phyloP scores from a whole-genome alignment of 768 basidiomycete species.

The Trametes sanguinea region DNA sequence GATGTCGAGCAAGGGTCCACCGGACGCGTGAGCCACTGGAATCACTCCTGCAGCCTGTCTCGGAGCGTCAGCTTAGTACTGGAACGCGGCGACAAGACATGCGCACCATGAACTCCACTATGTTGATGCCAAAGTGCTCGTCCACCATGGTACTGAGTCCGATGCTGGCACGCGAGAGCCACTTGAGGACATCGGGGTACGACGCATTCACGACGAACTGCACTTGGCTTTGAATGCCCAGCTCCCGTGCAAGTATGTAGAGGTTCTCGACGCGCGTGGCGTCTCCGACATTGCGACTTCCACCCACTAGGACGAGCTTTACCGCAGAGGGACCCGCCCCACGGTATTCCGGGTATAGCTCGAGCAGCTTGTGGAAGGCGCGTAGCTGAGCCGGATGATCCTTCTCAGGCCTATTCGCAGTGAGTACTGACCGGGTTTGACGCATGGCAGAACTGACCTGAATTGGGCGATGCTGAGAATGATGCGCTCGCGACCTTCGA shows the following conservation, averaged over 20 bases:
- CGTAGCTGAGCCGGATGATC: slow-evolving; percentile 81
- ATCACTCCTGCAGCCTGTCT: slow-evolving; percentile 89
- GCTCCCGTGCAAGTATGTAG: slow-evolving; percentile 54
- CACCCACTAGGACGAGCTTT: slow-evolving; percentile 78
- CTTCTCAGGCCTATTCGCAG: slow-evolving; percentile 71
- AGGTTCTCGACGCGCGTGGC: slow-evolving; percentile 65
- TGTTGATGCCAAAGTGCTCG: slow-evolving; percentile 97
- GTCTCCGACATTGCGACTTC: slow-evolving; percentile 80
- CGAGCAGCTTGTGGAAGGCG: slow-evolving; percentile 64
- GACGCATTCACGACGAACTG: slow-evolving; percentile 84
- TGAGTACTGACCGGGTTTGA: background rate
- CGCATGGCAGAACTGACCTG: slow-evolving; percentile 52
- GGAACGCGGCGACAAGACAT: background rate
- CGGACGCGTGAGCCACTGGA: slow-evolving; percentile 90
- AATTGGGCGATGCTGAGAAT: slow-evolving; percentile 93
- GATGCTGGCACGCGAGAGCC: slow-evolving; percentile 75
- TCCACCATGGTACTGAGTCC: slow-evolving; percentile 97
- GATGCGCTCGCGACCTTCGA: slow-evolving; percentile 57
- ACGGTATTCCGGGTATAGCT: slow-evolving; percentile 58
- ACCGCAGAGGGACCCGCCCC: slow-evolving; percentile 36
- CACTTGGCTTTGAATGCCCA: slow-evolving; percentile 65
- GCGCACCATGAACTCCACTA: slow-evolving; percentile 95
- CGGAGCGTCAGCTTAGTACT: background rate
- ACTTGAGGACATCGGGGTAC: slow-evolving; percentile 66
- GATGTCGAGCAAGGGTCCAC: slow-evolving; percentile 90